Evolutionary conservation across 371 early-diverging fungal genomes (phyloP), one percentile per base, ranked within the genome.

Genomic region (Rhizopus sp.): DNA sequence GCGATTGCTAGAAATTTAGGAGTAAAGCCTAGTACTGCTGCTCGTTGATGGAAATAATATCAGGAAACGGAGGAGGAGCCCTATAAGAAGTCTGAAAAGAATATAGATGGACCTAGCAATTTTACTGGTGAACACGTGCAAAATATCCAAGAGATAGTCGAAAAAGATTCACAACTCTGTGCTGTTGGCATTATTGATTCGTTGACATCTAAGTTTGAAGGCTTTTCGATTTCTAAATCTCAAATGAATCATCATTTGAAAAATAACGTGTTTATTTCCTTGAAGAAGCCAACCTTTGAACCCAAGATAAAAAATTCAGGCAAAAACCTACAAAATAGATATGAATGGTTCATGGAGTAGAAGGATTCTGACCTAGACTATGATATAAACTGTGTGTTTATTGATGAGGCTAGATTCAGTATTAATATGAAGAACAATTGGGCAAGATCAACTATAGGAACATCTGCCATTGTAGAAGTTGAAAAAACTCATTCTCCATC

Each of bases 181-280:
- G 35, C 37, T 30, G 37, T 17, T 47, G 55, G 30, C 23, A 55
- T 55, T 23, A 55, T 37, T 37, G 38, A 55, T 39, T 47, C 37
- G 8, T 46, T 55, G 55, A 47, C 37, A 42, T 55, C 47, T 29
- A 34, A 55, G 33, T 55, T 55, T 55, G 55, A 55, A 46, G 30
- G 38, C 29, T 55, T 47, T 39, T 46, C 45, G 9, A 55, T 47
- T 46, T 55, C 38, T 13, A 55, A 38, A 17, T 47, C 55, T 38
- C 55, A 55, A 47, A 47, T 55, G 48, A 47, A 55, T 34, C 17
- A 45, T 44, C 34, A 55, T 34, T 55, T 55, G 44, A 32, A 34
- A 55, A 51, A 51, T 39, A 51, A 38, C 29, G 38, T 51, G 39
- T 33, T 51, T 33, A 35, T 46, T 31, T 5, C 55, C 33, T 34